Conservation (phyloP, 495 filamentous ascomycete species). For the Entonaema liquescens region DNA sequence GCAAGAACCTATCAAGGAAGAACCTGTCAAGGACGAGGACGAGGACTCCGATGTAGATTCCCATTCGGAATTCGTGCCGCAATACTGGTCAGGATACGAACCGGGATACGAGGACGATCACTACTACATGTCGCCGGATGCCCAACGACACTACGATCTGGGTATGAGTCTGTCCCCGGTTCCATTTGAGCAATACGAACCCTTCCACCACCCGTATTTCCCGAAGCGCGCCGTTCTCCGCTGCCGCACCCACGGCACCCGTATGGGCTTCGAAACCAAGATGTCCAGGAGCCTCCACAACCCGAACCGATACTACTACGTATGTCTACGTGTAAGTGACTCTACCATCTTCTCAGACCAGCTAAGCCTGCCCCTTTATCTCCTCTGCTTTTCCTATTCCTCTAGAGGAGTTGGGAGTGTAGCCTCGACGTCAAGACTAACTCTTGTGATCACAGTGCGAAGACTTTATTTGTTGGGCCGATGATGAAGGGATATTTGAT, state of each 20-base stretch:
- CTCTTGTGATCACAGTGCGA: background rate
- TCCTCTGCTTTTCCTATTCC: too few relatives aligned
- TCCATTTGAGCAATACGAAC: background rate
- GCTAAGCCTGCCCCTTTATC: too few relatives aligned
- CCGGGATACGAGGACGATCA: constrained; percentile 3
- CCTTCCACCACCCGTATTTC: constrained; percentile 20
- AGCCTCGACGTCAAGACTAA: too few relatives aligned
- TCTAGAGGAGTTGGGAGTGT: too few relatives aligned
- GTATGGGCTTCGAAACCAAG: background rate
- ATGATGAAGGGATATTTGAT: background rate
- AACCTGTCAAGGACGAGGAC: too few relatives aligned
- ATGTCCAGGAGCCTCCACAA: constrained; percentile 1
- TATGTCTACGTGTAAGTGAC: constrained; percentile 19
- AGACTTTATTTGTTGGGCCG: constrained; percentile 33
- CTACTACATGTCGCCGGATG: constrained; percentile 1
- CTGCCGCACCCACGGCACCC: background rate
- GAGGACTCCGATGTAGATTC: too few relatives aligned
- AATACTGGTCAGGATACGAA: too few relatives aligned
- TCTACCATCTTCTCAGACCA: background rate
- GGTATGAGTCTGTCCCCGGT: background rate
- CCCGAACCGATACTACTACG: constrained; percentile 8
- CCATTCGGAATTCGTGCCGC: too few relatives aligned
- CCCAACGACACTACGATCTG: background rate
- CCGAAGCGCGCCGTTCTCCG: constrained; percentile 15
- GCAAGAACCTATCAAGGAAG: too few relatives aligned